phyloP scores from a whole-genome alignment of 2,329 filamentous ascomycete species.

The Atkinsonella texensis region DNA sequence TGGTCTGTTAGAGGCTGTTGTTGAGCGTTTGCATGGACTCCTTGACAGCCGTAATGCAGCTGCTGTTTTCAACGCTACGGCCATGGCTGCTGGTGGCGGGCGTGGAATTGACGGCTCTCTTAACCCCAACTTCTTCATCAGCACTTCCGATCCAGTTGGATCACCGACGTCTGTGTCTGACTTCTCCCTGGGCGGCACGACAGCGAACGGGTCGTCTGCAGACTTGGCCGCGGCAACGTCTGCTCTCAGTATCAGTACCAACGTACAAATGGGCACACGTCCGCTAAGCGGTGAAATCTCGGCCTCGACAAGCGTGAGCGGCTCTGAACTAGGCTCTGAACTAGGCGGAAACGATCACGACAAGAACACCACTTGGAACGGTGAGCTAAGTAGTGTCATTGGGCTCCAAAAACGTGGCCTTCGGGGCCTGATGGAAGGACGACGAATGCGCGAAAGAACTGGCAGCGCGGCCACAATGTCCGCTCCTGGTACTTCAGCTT shows the following conservation, averaged over 20 bases:
- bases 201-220: conserved; percentile 16
- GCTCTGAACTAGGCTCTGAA: conserved; percentile 45
- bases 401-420: conserved; percentile 89
- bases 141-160: conserved; percentile 31
- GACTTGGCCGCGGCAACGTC: conserved; percentile 24
- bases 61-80: conserved; percentile 94
- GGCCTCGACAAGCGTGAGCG: conserved; percentile 37
- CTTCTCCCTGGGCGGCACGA: conserved; percentile 21
- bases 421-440: conserved; percentile 86
- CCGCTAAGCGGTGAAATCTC: conserved; percentile 37
- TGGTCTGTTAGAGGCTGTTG: conserved; percentile 81
- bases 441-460: conserved; percentile 66
- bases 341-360: conserved; percentile 37
- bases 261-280: conserved; percentile 21
- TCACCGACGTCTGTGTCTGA: conserved; percentile 22
- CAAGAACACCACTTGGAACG: conserved; percentile 52
- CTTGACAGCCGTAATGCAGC: conserved; percentile 91
- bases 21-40: conserved; percentile 78
- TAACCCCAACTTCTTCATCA: conserved; percentile 51
- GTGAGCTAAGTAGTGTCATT: conserved; percentile 78
- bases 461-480: conserved; percentile 17
- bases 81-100: conserved; percentile 93
- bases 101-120: conserved; percentile 61
- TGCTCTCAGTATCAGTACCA: conserved; percentile 37
- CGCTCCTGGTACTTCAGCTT: conserved; percentile 12